phyloP scores from a whole-genome alignment of 768 basidiomycete genomes.

The Paxillus involutus region DNA sequence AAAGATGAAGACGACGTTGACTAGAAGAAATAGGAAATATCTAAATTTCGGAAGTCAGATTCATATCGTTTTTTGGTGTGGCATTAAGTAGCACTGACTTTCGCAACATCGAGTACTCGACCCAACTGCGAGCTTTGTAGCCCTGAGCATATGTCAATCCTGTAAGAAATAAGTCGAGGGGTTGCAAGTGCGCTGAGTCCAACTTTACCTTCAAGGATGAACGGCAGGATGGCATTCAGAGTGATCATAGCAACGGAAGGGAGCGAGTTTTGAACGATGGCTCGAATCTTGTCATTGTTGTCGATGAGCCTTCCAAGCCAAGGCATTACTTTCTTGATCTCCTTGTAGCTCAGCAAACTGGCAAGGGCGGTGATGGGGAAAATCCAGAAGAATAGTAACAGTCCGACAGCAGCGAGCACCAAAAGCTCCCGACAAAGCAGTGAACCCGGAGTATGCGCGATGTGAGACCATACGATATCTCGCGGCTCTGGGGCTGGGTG shows the following conservation, averaged over 20 bases:
- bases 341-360: slow-evolving; percentile 84
- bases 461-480: slow-evolving; percentile 94
- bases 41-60: slow-evolving; percentile 39
- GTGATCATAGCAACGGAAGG: slow-evolving; percentile 89
- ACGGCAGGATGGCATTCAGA: slow-evolving; percentile 87
- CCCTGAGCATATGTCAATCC: slow-evolving; percentile 87
- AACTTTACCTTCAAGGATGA: slow-evolving; percentile 76
- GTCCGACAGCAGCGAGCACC: slow-evolving; percentile 63
- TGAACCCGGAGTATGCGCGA: slow-evolving; percentile 61
- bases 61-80: background rate
- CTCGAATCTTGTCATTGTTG: slow-evolving; percentile 72
- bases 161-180: slow-evolving; percentile 30
- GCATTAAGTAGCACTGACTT: slow-evolving; percentile 55
- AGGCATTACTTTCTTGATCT: slow-evolving; percentile 88
- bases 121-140: slow-evolving; percentile 84
- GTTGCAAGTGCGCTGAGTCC: background rate
- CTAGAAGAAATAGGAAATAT: slow-evolving; percentile 89
- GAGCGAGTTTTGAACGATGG: slow-evolving; percentile 92
- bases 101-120: slow-evolving; percentile 89
- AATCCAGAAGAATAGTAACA: slow-evolving; percentile 89
- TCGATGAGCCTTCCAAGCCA: slow-evolving; percentile 88
- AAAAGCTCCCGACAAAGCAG: slow-evolving; percentile 68
- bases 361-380: slow-evolving; percentile 89
- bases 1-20: slow-evolving; percentile 95
- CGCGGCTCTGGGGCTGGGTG: slow-evolving; percentile 88